These are phyloP conservation scores for Diplocarpon mali DNA, from an alignment of 2,329 filamentous ascomycete species.

Conservation along the genomic window DNA sequence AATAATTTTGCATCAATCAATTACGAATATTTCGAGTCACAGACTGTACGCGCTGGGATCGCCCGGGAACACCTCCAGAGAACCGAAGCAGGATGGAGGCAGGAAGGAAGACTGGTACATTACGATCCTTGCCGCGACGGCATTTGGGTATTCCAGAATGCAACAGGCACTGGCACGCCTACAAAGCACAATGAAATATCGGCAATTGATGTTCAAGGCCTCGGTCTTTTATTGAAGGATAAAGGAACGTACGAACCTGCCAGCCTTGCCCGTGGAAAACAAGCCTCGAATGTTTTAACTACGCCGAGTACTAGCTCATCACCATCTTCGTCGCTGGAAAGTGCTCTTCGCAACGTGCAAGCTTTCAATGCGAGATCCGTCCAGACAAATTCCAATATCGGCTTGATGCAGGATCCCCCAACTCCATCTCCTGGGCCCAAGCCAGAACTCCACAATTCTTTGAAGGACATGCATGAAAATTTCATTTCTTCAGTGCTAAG, in stretches of 20 bases:
- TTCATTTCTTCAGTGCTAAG: constrained; percentile 28
- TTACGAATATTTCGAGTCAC: constrained; percentile 26
- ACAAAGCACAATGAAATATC: background rate
- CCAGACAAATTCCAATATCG: constrained; percentile 10
- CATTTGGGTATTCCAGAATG: constrained; percentile 23
- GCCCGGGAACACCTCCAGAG: constrained; percentile 22
- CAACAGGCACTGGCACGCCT: constrained; percentile 6
- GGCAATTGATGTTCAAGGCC: constrained; percentile 14
- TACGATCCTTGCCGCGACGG: constrained; percentile 22
- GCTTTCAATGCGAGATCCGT: constrained; percentile 21
- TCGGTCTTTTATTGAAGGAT: constrained; percentile 17
- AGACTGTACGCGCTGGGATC: constrained; percentile 9
- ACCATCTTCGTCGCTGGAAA: constrained; percentile 23
- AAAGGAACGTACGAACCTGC: constrained; percentile 24
- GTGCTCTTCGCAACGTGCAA: constrained; percentile 19
- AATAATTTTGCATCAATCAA: constrained; percentile 25
- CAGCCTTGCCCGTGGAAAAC: constrained; percentile 19
- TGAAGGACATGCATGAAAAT: constrained; percentile 25
- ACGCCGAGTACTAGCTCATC: constrained; percentile 21
- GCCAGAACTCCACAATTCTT: constrained; percentile 11
- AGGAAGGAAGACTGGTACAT: constrained; percentile 22
- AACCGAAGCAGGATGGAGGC: constrained; percentile 22
- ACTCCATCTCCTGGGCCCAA: constrained; percentile 20
- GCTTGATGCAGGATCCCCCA: constrained; percentile 15
- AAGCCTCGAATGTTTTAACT: constrained; percentile 12